Evolutionary conservation across 768 basidiomycete species (phyloP).

Genomic region (Panaeolus cyanescens): DNA sequence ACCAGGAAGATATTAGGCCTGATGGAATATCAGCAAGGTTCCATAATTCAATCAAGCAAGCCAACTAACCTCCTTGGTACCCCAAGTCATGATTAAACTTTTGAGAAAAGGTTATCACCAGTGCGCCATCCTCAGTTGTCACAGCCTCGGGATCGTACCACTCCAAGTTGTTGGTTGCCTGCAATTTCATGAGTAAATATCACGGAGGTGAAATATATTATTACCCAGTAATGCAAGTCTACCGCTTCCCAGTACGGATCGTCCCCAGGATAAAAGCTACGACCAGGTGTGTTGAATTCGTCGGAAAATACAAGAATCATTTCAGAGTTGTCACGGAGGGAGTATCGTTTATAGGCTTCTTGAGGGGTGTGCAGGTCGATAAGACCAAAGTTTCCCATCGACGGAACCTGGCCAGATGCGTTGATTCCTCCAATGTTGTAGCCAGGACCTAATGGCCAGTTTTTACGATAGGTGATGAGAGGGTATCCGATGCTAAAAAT

Average conservation of each 20-base stretch:
- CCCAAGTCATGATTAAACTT: slow-evolving; percentile 68
- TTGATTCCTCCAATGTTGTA: slow-evolving; percentile 61
- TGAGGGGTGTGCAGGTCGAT: slow-evolving; percentile 63
- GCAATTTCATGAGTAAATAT: slow-evolving; percentile 20
- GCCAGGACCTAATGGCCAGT: slow-evolving; percentile 20
- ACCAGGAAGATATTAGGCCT: slow-evolving; percentile 50
- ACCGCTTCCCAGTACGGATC: slow-evolving; percentile 87
- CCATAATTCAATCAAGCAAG: slow-evolving; percentile 35
- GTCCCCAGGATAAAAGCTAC: slow-evolving; percentile 80
- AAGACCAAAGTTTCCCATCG: slow-evolving; percentile 58
- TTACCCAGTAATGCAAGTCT: slow-evolving; percentile 78
- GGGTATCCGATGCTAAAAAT: slow-evolving; percentile 49
- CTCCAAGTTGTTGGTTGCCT: slow-evolving; percentile 72
- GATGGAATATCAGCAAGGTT: slow-evolving; percentile 20
- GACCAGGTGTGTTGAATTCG: slow-evolving; percentile 76
- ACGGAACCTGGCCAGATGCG: slow-evolving; percentile 70
- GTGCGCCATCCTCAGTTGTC: slow-evolving; percentile 67
- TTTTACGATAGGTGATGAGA: slow-evolving; percentile 32
- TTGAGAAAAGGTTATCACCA: slow-evolving; percentile 70
- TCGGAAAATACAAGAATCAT: slow-evolving; percentile 75
- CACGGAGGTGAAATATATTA: neutral
- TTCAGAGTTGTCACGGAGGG: slow-evolving; percentile 57
- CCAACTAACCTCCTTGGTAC: slow-evolving; percentile 62
- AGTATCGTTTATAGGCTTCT: slow-evolving; percentile 52
- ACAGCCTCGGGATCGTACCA: slow-evolving; percentile 86